Conservation (phyloP, 2,329 filamentous ascomycete species). For the Drechslerella stenobrocha region DNA sequence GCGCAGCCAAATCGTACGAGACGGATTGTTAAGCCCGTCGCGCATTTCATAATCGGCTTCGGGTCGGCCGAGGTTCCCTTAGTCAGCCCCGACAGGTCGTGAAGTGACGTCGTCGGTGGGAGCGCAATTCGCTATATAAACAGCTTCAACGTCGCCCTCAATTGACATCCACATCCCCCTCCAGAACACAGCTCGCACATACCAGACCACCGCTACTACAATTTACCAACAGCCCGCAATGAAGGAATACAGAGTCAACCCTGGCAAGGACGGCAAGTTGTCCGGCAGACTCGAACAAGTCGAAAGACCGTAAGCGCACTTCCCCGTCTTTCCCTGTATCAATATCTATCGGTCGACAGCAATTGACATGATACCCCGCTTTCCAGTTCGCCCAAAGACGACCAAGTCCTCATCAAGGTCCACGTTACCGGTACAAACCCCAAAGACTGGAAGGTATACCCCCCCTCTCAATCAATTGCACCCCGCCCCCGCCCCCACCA, state of each 20-base stretch:
- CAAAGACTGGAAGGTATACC: constrained; percentile 56
- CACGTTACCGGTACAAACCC: constrained; percentile 59
- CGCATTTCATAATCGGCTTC: too few relatives aligned
- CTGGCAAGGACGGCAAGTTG: constrained; percentile 6
- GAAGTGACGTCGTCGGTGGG: too few relatives aligned
- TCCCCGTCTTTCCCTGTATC: not conserved
- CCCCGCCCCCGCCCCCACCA: too few relatives aligned
- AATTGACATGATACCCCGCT: not conserved
- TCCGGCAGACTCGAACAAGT: constrained; percentile 22
- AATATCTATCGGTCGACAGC: not conserved
- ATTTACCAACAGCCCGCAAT: constrained; percentile 13
- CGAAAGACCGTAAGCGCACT: constrained; percentile 21
- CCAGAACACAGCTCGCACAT: too few relatives aligned
- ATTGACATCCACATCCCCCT: too few relatives aligned
- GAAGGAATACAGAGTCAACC: constrained; percentile 31
- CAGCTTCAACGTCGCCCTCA: too few relatives aligned
- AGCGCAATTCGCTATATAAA: too few relatives aligned
- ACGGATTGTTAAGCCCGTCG: too few relatives aligned
- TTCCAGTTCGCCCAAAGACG: constrained; percentile 49
- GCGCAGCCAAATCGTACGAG: too few relatives aligned
- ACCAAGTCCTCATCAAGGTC: constrained; percentile 58
- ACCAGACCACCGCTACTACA: too few relatives aligned
- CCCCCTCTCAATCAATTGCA: not conserved
- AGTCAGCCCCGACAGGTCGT: too few relatives aligned
- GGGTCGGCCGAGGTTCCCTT: too few relatives aligned